A percentile compares a stretch with the other conserved stretches of the same genome.
Conservation (phyloP, 257 asterid genomes). For the Dorcoceras hygrometricum region DNA sequence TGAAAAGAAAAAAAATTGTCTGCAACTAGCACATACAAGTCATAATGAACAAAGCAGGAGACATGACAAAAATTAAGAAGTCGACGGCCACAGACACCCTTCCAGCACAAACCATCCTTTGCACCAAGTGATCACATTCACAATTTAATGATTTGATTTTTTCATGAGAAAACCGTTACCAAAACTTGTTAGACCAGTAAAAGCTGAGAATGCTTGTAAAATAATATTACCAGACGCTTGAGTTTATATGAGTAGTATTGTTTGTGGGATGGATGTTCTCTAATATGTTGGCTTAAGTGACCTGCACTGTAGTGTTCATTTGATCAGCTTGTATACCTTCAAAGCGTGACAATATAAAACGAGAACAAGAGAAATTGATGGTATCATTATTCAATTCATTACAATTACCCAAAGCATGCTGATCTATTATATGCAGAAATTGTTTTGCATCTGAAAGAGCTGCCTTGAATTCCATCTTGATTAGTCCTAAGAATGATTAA, state of each 20-base stretch:
- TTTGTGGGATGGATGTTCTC: slow-evolving; percentile 52
- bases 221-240: slow-evolving; percentile 58
- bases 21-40: background rate
- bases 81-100: background rate
- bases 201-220: background rate
- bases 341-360: background rate
- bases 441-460: background rate
- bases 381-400: background rate
- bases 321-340: slow-evolving; percentile 26
- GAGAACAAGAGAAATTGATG: slow-evolving; percentile 1
- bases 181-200: background rate
- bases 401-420: background rate
- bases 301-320: slow-evolving; percentile 63
- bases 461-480: slow-evolving; percentile 16
- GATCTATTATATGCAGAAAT: background rate
- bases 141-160: background rate
- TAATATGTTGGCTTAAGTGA: slow-evolving; percentile 66
- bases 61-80: background rate
- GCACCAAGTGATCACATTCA: background rate
- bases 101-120: background rate
- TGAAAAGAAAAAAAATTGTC: too few relatives aligned
- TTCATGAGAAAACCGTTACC: too few relatives aligned
- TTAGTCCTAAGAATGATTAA: background rate
- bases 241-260: slow-evolving; percentile 73
- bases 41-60: background rate